These are phyloP conservation scores for Chenopodium quinoa DNA, from an alignment of 148 eudicot species.

Conservation along the genomic window DNA sequence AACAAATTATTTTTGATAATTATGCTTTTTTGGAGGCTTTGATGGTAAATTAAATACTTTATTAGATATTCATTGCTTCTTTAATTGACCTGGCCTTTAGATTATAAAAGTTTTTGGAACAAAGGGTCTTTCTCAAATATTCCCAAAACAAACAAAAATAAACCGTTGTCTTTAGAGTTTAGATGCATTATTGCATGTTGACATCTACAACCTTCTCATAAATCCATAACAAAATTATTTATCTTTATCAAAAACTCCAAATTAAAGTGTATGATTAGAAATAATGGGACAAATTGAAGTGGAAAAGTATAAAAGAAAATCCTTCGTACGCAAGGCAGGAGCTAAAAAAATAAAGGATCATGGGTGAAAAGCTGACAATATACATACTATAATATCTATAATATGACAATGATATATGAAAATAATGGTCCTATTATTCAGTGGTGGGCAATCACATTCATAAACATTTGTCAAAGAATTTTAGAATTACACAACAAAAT, in stretches of 20 bases:
- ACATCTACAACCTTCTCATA: not conserved
- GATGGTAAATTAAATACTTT: too few relatives aligned
- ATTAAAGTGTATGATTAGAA: not conserved
- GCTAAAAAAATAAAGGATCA: not conserved
- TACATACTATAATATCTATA: not conserved
- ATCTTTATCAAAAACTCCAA: not conserved
- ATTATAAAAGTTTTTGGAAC: too few relatives aligned
- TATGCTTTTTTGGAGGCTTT: too few relatives aligned
- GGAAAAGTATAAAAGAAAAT: not conserved
- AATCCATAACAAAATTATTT: not conserved
- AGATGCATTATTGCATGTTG: not conserved
- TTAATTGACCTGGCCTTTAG: too few relatives aligned
- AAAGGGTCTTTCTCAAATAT: not conserved
- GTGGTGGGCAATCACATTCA: too few relatives aligned
- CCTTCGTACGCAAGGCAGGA: not conserved
- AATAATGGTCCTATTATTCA: not conserved
- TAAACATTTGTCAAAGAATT: too few relatives aligned
- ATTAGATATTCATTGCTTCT: too few relatives aligned
- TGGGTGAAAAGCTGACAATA: not conserved
- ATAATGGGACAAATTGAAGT: not conserved
- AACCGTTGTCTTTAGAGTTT: not conserved
- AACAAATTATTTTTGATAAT: too few relatives aligned
- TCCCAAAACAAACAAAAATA: not conserved
- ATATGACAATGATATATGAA: not conserved
- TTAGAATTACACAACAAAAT: too few relatives aligned